Base-by-base conservation (phyloP, 805 yeast genomes). In the Candida alai region DNA sequence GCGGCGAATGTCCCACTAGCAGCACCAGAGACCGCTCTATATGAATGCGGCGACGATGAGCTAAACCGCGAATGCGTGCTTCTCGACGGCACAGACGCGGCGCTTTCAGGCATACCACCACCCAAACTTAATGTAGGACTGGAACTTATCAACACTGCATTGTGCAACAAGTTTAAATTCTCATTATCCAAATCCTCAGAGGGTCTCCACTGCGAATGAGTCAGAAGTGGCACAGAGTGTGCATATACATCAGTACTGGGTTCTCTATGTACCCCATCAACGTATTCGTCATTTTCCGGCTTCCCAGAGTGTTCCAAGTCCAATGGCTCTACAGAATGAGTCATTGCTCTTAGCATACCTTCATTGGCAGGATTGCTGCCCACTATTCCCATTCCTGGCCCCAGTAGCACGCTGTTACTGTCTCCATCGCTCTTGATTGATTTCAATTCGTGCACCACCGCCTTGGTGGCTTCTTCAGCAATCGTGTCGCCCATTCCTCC, bases 361-460 rank as follows among this genome's bases (percentile, higher is more conserved):
- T n/a, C n/a, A n/a, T n/a, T n/a, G n/a, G n/a, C n/a, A n/a, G n/a
- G n/a, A n/a, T n/a, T n/a, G 48, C 37, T 7, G 44, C 51, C 13
- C 67, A 68, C 43, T 60, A 63, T 38, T 61, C 57, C 1, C 67
- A 60, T 10, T 61, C 58, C 59, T 57, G 62, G 3, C n/a, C n/a
- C n/a, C n/a, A n/a, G n/a, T n/a, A n/a, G n/a, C n/a, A n/a, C n/a
- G n/a, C n/a, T n/a, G n/a, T n/a, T n/a, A n/a, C n/a, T n/a, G n/a
- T n/a, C n/a, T n/a, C n/a, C n/a, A n/a, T n/a, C n/a, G n/a, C n/a
- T n/a, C n/a, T n/a, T n/a, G n/a, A n/a, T n/a, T n/a, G n/a, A n/a
- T n/a, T n/a, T n/a, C n/a, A n/a, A n/a, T n/a, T n/a, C n/a, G n/a
- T n/a, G n/a, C n/a, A n/a, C n/a, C n/a, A n/a, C n/a, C n/a, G n/a